Evolutionary conservation across 1,139 yeast genomes (phyloP), one percentile per base, ranked within the genome.

Genomic region (Pichia sp.): DNA sequence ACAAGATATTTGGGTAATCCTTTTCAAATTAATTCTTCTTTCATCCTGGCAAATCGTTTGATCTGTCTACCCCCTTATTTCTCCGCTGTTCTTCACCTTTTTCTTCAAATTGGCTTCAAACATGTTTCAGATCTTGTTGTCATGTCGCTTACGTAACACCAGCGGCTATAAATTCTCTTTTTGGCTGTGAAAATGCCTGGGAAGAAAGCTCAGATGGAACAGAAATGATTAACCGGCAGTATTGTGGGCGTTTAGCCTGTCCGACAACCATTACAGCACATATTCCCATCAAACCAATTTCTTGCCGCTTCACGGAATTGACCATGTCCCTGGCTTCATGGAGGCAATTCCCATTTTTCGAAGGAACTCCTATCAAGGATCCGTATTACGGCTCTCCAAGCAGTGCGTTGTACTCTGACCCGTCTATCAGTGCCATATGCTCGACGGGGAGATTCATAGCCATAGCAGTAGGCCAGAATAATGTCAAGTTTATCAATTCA

Each of bases 291-390:
- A n/a, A n/a, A n/a, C n/a, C n/a, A n/a, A n/a, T n/a, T n/a, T n/a
- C n/a, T n/a, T n/a, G n/a, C n/a, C n/a, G n/a, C 19, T 19, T 12
- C 16, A 23, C n/a, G 26, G 21, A 41, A 18, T 16, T 9, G 2
- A 36, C 3, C 2, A 74, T 74, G 74, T 71, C 78, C 21, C 64
- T 76, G 28, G 62, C 76, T 16, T 71, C 82, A 28, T 90, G 96
- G 96, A 76, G 95, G 56, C 96, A 87, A 62, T 87, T 93, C 69
- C 91, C 87, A 60, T 85, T 93, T 68, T 90, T 87, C 67, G 96
- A 90, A 53, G 76, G 81, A 46, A 76, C 83, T 0, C 97, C 97
- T 5, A 85, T 93, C 37, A 74, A 83, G 58, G 98, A 93, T 66
- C 98, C 98, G 7, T 73, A 78, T 55, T 76, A 78, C 57, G 83